phyloP scores from a whole-genome alignment of 192 early-diverging fungal species.

The Lobulomyces angularis region DNA sequence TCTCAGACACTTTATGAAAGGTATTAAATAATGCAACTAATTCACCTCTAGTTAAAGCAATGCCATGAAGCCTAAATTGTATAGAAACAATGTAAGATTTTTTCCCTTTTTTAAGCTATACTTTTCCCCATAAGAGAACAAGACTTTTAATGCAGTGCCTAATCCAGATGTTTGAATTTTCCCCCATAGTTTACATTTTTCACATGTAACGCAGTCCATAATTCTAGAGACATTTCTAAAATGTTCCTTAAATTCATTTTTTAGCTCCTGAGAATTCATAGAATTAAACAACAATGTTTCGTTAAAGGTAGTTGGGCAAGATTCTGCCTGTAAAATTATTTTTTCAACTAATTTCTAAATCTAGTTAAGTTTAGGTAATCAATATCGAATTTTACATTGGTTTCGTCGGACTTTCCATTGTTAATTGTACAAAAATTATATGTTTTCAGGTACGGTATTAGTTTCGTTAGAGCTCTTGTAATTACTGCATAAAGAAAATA shows the following conservation, averaged over 20 bases:
- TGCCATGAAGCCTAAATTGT: constrained; percentile 1
- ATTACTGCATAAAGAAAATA: constrained; percentile 89
- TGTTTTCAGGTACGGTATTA: constrained; percentile 55
- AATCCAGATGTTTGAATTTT: constrained; percentile 80
- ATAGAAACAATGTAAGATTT: constrained; percentile 9
- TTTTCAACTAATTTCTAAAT: constrained; percentile 40
- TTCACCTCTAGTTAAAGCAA: constrained; percentile 54
- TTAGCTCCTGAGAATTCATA: constrained; percentile 49
- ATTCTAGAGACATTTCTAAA: constrained; percentile 95
- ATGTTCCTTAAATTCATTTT: constrained; percentile 74
- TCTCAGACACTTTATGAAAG: constrained; percentile 76
- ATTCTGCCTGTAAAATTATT: constrained; percentile 40
- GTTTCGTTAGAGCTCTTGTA: constrained; percentile 72
- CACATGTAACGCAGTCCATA: constrained; percentile 99
- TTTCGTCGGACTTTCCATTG: constrained; percentile 32
- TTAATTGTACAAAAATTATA: constrained; percentile 68
- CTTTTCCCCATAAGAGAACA: constrained; percentile 83
- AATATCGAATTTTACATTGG: constrained; percentile 19
- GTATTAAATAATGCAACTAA: constrained; percentile 86
- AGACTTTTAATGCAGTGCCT: constrained; percentile 90
- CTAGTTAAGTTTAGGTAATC: background rate
- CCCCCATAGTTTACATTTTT: constrained; percentile 98
- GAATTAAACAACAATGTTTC: constrained; percentile 75
- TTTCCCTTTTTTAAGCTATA: constrained; percentile 27
- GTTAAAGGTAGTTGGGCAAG: constrained; percentile 77